Percentiles rank a stretch among this genome's conserved stretches.
Evolutionary conservation across 257 asterid genomes (phyloP).

Genomic region (Ilex aquifolium): DNA sequence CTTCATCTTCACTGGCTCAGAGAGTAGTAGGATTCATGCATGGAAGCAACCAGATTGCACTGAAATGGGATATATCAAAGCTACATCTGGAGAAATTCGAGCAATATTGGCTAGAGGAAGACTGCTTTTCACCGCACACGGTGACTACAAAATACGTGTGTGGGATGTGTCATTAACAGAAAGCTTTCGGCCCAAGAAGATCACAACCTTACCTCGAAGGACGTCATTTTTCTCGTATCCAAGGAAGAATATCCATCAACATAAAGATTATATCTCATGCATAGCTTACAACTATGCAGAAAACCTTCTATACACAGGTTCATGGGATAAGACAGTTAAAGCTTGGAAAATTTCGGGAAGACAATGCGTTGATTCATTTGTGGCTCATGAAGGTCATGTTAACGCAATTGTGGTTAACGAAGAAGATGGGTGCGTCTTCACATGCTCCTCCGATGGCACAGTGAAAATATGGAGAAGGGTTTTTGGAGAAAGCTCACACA

Average conservation of each 20-base stretch:
- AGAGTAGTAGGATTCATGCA: slow-evolving; percentile 53
- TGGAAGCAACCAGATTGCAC: slow-evolving; percentile 63
- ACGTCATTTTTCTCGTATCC: slow-evolving; percentile 31
- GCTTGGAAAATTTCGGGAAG: slow-evolving; percentile 50
- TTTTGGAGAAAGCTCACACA: slow-evolving; percentile 39
- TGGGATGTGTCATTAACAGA: slow-evolving; percentile 44
- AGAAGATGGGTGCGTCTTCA: slow-evolving; percentile 61
- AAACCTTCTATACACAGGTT: slow-evolving; percentile 58
- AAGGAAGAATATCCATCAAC: slow-evolving; percentile 25
- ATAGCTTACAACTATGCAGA: slow-evolving; percentile 43
- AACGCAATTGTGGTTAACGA: slow-evolving; percentile 50
- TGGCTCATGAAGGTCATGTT: slow-evolving; percentile 56
- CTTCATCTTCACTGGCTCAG: slow-evolving; percentile 54
- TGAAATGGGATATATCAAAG: slow-evolving; percentile 46
- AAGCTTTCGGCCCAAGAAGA: slow-evolving; percentile 31
- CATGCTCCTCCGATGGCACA: slow-evolving; percentile 60
- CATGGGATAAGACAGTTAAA: slow-evolving; percentile 58
- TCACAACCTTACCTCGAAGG: slow-evolving; percentile 38
- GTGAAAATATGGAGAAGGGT: slow-evolving; percentile 68
- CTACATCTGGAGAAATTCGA: slow-evolving; percentile 44
- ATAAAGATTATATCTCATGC: slow-evolving; percentile 42
- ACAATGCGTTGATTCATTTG: slow-evolving; percentile 48
- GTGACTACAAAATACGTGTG: slow-evolving; percentile 47
- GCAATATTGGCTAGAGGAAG: slow-evolving; percentile 45
- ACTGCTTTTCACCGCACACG: slow-evolving; percentile 48